Conservation (phyloP, 768 basidiomycete genomes). For the Albatrellus ellisii region DNA sequence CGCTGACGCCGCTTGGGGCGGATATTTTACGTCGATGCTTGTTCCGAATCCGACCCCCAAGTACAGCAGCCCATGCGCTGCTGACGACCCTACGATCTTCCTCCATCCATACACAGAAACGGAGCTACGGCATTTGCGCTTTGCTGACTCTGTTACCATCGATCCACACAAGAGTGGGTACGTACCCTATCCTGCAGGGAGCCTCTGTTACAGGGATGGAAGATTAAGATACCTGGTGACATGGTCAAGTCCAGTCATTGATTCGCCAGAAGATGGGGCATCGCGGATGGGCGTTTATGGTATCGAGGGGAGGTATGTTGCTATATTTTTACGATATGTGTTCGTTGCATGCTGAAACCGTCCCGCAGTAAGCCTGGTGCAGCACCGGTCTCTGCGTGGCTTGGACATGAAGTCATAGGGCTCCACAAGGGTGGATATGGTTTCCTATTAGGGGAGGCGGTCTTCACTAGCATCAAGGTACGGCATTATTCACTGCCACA, state of each 20-base stretch:
- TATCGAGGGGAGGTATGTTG: conserved; percentile 31
- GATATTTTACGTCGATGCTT: conserved; percentile 27
- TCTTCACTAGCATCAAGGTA: conserved; percentile 25
- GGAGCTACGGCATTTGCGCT: conserved; percentile 17
- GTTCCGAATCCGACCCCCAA: conserved; percentile 6
- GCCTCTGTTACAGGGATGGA: conserved; percentile 27
- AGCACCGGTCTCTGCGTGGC: conserved; percentile 23
- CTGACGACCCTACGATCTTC: conserved; percentile 18
- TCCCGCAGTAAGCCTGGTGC: conserved; percentile 32
- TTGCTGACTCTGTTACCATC: conserved; percentile 27
- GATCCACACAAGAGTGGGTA: conserved; percentile 34
- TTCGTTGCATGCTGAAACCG: not conserved
- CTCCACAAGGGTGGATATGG: conserved; percentile 28
- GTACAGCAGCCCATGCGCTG: not conserved
- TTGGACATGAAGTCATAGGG: conserved; percentile 27
- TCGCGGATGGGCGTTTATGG: conserved; percentile 30
- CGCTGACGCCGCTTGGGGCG: conserved; percentile 35
- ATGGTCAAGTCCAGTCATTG: conserved; percentile 23
- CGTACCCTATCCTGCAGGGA: conserved; percentile 30
- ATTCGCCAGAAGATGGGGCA: conserved; percentile 18
- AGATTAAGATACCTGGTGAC: conserved; percentile 25
- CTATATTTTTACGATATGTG: not conserved
- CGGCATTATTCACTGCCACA: not conserved
- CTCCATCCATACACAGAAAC: conserved; percentile 18
- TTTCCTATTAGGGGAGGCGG: conserved; percentile 24